Conservation (phyloP, 2,329 filamentous ascomycete genomes). For the Apiospora rasikravindrae region DNA sequence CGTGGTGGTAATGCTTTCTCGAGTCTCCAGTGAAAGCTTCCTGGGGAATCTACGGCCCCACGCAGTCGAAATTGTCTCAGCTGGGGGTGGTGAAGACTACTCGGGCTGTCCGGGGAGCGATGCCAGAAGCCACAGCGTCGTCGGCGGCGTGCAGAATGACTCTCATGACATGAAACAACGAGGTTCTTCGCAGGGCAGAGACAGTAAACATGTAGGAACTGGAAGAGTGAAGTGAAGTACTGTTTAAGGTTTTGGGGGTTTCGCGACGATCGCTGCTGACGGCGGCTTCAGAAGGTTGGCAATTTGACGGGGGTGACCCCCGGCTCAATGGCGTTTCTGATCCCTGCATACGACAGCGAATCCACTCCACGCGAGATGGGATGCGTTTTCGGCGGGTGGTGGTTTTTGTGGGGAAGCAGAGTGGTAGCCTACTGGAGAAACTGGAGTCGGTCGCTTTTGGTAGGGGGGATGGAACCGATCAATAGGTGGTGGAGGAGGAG, state of each 20-base stretch:
- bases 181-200: constrained; percentile 25
- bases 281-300: constrained; percentile 21
- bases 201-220: constrained; percentile 19
- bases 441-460: background rate
- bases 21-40: background rate
- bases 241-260: constrained; percentile 10
- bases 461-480: background rate
- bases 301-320: constrained; percentile 19
- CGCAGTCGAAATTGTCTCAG: constrained; percentile 7
- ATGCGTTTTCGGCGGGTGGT: constrained; percentile 21
- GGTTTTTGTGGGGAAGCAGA: constrained; percentile 18
- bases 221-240: background rate
- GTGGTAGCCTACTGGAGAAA: background rate
- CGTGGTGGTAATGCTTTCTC: background rate
- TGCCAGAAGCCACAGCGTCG: constrained; percentile 33
- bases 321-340: constrained; percentile 20
- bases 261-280: constrained; percentile 24
- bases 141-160: constrained; percentile 24
- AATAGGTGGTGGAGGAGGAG: background rate
- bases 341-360: constrained; percentile 17
- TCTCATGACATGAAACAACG: constrained; percentile 36
- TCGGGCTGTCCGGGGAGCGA: constrained; percentile 36
- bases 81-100: constrained; percentile 20
- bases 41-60: constrained; percentile 5
- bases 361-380: constrained; percentile 16